Percentiles rank a stretch among this genome's conserved stretches.
Conservation (phyloP, 1,284 basidiomycete species). For the Pterulicium gracile region DNA sequence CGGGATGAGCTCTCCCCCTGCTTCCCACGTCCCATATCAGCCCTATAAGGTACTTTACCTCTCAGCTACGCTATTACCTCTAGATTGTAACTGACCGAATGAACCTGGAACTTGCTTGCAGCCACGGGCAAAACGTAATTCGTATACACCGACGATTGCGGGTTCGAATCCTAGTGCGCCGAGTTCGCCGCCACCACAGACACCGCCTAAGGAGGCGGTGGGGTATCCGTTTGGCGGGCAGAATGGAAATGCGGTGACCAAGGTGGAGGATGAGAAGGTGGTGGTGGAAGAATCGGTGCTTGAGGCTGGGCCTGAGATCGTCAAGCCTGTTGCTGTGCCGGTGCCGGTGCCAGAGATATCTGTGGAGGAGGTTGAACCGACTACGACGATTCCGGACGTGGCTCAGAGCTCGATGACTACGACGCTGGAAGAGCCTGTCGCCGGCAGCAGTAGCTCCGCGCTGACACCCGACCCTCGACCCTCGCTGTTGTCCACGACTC, state of each 20-base stretch:
- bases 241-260: no score
- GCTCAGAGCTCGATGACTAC: no score
- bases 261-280: no score
- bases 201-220: background rate
- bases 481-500: background rate
- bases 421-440: no score
- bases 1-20: no score
- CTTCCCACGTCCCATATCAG: background rate
- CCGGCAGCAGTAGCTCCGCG: no score
- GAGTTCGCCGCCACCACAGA: background rate
- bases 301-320: no score
- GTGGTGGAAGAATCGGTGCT: no score
- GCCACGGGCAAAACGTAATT: background rate
- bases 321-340: no score
- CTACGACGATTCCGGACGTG: no score
- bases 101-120: background rate
- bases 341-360: background rate
- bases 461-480: no score
- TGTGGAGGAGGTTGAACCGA: background rate
- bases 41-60: slow-evolving; percentile 2
- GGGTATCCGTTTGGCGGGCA: no score
- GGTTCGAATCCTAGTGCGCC: background rate
- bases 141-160: background rate
- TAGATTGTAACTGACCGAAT: background rate
- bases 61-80: background rate